phyloP scores from a whole-genome alignment of 345 rosid species.

The Gossypium sturtianum region DNA sequence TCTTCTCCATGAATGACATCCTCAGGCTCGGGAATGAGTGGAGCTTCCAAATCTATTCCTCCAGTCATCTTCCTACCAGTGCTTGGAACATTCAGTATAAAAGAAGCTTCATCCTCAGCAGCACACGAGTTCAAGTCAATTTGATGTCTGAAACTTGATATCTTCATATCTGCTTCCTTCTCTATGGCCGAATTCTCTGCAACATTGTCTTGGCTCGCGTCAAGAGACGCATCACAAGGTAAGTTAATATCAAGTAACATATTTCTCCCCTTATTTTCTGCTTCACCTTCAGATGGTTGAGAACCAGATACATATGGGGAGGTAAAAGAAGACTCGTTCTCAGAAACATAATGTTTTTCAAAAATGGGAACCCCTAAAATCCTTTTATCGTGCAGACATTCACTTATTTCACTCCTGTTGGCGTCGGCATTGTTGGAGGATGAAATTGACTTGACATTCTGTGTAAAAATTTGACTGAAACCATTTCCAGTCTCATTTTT shows the following conservation, averaged over 20 bases:
- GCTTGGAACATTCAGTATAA: constrained; percentile 24
- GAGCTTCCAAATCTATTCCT: constrained; percentile 80
- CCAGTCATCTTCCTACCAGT: constrained; percentile 29
- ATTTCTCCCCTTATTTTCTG: constrained; percentile 33
- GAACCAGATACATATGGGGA: constrained; percentile 28
- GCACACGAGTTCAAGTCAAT: constrained; percentile 72
- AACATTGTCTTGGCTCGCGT: constrained; percentile 26
- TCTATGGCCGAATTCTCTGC: constrained; percentile 29
- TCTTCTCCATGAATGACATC: constrained; percentile 38
- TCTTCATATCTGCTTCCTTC: constrained; percentile 33
- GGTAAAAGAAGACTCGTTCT: constrained; percentile 34
- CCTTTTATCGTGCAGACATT: constrained; percentile 34
- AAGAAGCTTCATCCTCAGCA: constrained; percentile 60
- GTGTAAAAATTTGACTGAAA: constrained; percentile 24
- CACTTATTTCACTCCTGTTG: constrained; percentile 28
- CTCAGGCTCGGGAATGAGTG: constrained; percentile 45
- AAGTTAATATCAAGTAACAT: constrained; percentile 66
- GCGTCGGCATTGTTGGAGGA: constrained; percentile 31
- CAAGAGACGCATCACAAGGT: constrained; percentile 60
- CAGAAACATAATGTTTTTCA: constrained; percentile 30
- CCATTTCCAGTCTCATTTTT: constrained; percentile 31
- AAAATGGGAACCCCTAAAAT: constrained; percentile 51
- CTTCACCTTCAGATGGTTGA: constrained; percentile 31
- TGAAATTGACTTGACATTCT: constrained; percentile 34
- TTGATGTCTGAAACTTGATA: constrained; percentile 31